Conservation (phyloP, 2,329 filamentous ascomycete species). For the Scopulariopsis brevicaulis region DNA sequence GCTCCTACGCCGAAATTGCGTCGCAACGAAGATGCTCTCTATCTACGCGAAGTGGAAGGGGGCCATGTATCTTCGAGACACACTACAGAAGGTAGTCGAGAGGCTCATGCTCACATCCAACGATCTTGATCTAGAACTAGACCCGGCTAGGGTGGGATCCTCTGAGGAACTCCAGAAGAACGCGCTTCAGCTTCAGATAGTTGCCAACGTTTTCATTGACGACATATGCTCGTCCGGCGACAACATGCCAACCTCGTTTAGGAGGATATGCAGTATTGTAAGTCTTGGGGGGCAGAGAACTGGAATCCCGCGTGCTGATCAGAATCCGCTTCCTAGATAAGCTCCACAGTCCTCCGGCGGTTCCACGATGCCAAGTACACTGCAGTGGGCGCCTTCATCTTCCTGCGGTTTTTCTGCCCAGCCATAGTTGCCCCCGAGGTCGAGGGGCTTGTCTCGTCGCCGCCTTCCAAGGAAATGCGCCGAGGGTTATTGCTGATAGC, state of each 20-base stretch:
- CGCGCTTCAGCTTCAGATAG: conserved; percentile 51
- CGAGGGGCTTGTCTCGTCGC: conserved; percentile 48
- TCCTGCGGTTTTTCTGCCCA: conserved; percentile 61
- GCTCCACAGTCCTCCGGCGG: conserved; percentile 46
- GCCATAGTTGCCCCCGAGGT: conserved; percentile 60
- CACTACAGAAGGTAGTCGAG: conserved; percentile 56
- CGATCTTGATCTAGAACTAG: conserved; percentile 56
- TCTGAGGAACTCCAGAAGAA: conserved; percentile 56
- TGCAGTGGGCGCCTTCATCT: conserved; percentile 60
- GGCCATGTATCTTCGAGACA: conserved; percentile 47
- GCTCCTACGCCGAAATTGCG: conserved; percentile 54
- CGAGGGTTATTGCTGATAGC: conserved; percentile 57
- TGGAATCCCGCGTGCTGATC: conserved; percentile 6
- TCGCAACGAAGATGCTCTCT: conserved; percentile 62
- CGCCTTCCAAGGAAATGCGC: conserved; percentile 58
- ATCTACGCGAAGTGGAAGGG: conserved; percentile 65
- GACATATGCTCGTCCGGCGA: conserved; percentile 54
- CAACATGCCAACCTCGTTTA: conserved; percentile 51
- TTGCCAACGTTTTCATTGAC: conserved; percentile 61
- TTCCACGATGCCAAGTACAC: conserved; percentile 64
- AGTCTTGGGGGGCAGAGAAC: conserved; percentile 13
- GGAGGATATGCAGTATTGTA: conserved; percentile 56
- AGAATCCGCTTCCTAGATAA: conserved; percentile 31
- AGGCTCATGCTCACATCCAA: conserved; percentile 55
- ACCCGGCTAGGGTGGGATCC: conserved; percentile 48